Percentiles rank a stretch among this genome's conserved stretches.
Conservation (phyloP, 2,329 filamentous ascomycete species). For the Biscogniauxia sp. region DNA sequence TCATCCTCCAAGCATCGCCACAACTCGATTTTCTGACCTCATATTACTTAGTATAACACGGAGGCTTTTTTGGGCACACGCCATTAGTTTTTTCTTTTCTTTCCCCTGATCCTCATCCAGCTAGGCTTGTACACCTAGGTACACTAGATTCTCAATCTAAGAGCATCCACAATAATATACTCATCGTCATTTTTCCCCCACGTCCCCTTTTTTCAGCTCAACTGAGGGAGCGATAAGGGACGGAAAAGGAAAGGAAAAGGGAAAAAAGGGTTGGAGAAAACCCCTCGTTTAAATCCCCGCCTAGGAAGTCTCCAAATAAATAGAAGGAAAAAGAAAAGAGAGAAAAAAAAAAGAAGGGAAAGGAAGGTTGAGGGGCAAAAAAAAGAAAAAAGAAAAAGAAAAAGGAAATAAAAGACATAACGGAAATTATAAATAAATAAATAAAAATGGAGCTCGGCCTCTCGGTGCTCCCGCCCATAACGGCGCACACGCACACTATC, state of each 20-base stretch:
- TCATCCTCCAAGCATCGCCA: neutral
- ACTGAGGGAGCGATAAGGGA: no score
- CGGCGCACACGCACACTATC: slow-evolving; percentile 40
- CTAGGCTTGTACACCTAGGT: no score
- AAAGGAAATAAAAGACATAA: slow-evolving; percentile 9
- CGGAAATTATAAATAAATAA: neutral
- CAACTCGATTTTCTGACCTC: neutral
- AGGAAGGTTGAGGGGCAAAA: no score
- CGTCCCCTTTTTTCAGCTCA: no score
- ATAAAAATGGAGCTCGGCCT: slow-evolving; percentile 19
- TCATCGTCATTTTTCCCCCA: neutral
- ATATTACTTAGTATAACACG: neutral
- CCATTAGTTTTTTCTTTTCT: neutral
- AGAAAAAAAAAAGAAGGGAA: neutral
- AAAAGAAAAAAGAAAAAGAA: neutral
- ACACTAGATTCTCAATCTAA: neutral
- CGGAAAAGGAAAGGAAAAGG: no score
- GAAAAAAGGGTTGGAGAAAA: no score
- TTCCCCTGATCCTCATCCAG: no score
- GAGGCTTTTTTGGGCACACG: neutral
- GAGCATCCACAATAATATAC: neutral
- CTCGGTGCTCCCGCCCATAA: slow-evolving; percentile 15
- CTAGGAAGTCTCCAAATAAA: neutral
- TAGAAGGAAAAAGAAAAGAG: no score
- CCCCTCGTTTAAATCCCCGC: neutral